Base-by-base conservation (phyloP, 345 rosid genomes). In the Litchi chinensis region DNA sequence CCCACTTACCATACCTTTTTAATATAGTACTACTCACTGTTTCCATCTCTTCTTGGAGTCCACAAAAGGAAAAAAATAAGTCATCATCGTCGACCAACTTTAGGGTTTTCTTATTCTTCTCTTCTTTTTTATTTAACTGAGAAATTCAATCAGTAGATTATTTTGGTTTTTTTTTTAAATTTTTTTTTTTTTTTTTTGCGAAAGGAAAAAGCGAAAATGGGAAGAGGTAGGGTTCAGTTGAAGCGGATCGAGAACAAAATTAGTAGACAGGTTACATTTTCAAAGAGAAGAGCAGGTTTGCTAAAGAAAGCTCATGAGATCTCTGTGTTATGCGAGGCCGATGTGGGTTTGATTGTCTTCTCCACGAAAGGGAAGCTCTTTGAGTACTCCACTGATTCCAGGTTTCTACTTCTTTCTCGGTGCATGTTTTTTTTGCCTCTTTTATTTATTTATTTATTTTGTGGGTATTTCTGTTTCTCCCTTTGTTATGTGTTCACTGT, bases 231-330 rank as follows among this genome's bases (percentile, higher is more conserved):
- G 91, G 95, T 93, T 88, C 87, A 92, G 86, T 69, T 93, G 80
- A 92, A 82, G 92, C 88, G 92, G 94, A 92, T 93, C 84, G 98
- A 93, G 88, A 93, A 93, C 95, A 93, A 92, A 88, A 91, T 91
- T 44, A 93, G 91, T 76, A 87, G 98, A 75, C 98, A 93, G 83
- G 98, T 93, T 70, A 93, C 97, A 9, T 93, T 93, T 82, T 93
- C 98, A 4, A 93, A 93, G 90, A 84, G 98, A 68, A 86, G 98
- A 79, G 81, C 86, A 65, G 95, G 98, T 37, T 77, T 93, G 78
- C 83, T 92, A 13, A 93, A 93, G 92, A 93, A 93, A 83, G 95
- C 97, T 79, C 89, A 88, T 66, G 98, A 93, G 95, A 93, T 93
- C 90, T 92, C 98, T 41, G 90, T 93, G 56, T 86, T 93, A 18